Evolutionary conservation across 331 rosid species (phyloP), one percentile per base, ranked within the genome.

Genomic region (Saraca asoca): DNA sequence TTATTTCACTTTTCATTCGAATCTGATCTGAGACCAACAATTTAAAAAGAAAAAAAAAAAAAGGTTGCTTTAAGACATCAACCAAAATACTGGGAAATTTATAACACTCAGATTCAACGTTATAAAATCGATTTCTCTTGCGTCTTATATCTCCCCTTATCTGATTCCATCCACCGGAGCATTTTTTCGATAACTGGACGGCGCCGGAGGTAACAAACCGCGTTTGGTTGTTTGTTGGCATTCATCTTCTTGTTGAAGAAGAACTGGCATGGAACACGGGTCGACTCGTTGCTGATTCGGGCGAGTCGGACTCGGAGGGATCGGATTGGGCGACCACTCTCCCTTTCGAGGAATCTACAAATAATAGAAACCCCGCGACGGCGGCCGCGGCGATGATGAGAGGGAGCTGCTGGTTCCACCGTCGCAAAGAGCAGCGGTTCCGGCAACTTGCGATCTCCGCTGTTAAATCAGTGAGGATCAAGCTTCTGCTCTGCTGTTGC

Each of bases 381-480:
- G 29, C 33, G 7, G 8, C 31, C 2, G 31, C 31, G 31, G 60
- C 69, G 65, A 78, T 43, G 78, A 88, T 81, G 97, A 85, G 96
- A 75, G 88, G 87, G 65, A 79, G 75, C 77, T 76, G 82, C 62
- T 74, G 82, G 74, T 55, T 73, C 10, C 85, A 84, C 64, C 97
- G 97, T 69, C 87, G 96, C 69, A 73, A 74, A 60, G 79, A 81
- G 37, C 95, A 78, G 80, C 75, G 89, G 84, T 78, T 85, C 67
- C 89, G 92, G 64, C 81, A 76, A 71, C 58, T 80, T 41, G 68
- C 83, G 71, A 69, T 84, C 79, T 82, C 80, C 41, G 66, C 91
- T 38, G 75, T 85, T 37, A 90, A 87, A 86, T 91, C 97, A 35
- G 38, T 70, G 38, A 94, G 64, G 90, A 82, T 93, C 82, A 86